A percentile compares a stretch with the other conserved stretches of the same genome.
These are phyloP conservation scores for Ogataea kodamae DNA, from an alignment of 805 yeast species.

Conservation along the genomic window DNA sequence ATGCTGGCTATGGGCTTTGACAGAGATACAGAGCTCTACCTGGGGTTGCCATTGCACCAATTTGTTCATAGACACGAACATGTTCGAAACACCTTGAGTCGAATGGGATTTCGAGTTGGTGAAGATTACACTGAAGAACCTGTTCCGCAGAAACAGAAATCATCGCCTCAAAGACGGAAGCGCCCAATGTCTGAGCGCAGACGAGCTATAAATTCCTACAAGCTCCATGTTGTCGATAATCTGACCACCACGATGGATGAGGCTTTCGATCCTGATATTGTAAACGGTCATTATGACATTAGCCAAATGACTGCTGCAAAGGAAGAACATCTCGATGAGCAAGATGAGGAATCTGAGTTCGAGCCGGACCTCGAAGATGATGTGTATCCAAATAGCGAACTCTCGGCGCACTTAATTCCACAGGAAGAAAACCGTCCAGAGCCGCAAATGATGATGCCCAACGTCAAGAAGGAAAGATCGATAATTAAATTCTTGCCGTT, in stretches of 20 bases:
- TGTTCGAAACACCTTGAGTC: slow-evolving; percentile 14
- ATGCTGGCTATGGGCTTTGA: slow-evolving; percentile 13
- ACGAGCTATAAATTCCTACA: slow-evolving; percentile 4
- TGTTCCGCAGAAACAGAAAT: too few relatives aligned
- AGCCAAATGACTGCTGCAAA: background rate
- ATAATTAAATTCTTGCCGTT: slow-evolving; percentile 15
- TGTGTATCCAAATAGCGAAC: background rate
- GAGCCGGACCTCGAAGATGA: slow-evolving; percentile 1
- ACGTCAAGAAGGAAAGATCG: slow-evolving; percentile 6
- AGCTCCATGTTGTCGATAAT: slow-evolving; percentile 12
- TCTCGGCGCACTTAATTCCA: background rate
- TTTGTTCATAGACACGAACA: slow-evolving; percentile 25
- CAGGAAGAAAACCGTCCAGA: too few relatives aligned
- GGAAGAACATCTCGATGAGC: background rate
- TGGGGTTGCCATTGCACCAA: slow-evolving; percentile 9
- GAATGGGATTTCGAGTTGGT: slow-evolving; percentile 2
- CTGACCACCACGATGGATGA: slow-evolving; percentile 11
- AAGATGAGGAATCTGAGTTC: slow-evolving; percentile 6
- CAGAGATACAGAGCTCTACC: slow-evolving; percentile 5
- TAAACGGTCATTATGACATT: slow-evolving; percentile 4
- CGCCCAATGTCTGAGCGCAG: slow-evolving; percentile 1
- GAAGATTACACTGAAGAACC: background rate
- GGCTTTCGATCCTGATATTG: slow-evolving; percentile 3
- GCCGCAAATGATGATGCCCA: too few relatives aligned
- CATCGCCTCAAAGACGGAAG: too few relatives aligned